Evolutionary conservation across 2,329 filamentous ascomycete species (phyloP).

Genomic region (Celoporthe dispersa): DNA sequence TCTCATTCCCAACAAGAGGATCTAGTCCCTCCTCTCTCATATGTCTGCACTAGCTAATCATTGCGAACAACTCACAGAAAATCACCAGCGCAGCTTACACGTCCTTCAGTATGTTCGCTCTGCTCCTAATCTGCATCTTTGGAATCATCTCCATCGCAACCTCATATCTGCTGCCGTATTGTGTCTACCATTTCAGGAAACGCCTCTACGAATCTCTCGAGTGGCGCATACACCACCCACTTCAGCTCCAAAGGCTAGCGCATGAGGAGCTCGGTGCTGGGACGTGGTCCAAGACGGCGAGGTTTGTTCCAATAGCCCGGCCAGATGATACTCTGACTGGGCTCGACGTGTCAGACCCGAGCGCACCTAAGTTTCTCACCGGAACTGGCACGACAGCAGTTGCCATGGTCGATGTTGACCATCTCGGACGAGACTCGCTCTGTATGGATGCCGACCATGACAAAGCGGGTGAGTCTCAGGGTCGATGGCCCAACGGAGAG

Average conservation of each 20-base stretch:
- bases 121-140: conserved; percentile 8
- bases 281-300: background rate
- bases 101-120: conserved; percentile 10
- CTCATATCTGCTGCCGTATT: conserved; percentile 1
- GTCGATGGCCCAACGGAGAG: background rate
- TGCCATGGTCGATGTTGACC: background rate
- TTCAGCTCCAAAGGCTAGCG: conserved; percentile 6
- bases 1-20: too few species aligned
- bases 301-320: background rate
- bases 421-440: conserved; percentile 4
- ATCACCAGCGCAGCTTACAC: conserved; percentile 7
- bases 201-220: conserved; percentile 1
- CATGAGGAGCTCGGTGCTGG: conserved; percentile 6
- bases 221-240: conserved; percentile 9
- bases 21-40: background rate
- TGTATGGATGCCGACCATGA: conserved; percentile 3
- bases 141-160: conserved; percentile 1
- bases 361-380: background rate
- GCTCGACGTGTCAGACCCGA: background rate
- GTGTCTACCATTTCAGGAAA: background rate
- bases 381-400: background rate
- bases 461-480: background rate
- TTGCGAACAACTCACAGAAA: background rate
- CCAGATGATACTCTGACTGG: background rate
- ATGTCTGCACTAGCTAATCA: background rate